A percentile compares a stretch with the other conserved stretches of the same genome.
Conservation (phyloP, 2,329 filamentous ascomycete genomes). For the Ascochyta koolunga region DNA sequence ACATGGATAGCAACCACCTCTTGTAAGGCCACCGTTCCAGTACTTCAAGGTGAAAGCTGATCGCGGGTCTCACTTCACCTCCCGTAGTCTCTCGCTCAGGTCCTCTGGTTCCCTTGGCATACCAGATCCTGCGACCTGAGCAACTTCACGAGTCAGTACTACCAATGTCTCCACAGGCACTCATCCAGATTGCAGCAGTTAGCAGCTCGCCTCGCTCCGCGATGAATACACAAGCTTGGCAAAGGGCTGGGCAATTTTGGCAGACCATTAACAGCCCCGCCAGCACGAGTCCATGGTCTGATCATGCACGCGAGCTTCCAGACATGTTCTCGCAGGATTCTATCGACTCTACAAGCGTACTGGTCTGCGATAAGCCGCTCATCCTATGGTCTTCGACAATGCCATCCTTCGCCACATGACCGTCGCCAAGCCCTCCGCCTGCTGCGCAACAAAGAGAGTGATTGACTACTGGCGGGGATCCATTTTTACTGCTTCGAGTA, state of each 20-base stretch:
- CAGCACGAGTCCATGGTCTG: slow-evolving; percentile 8
- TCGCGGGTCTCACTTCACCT: not conserved
- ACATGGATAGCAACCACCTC: not conserved
- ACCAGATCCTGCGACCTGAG: slow-evolving; percentile 6
- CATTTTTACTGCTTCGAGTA: not conserved
- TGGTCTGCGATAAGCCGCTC: slow-evolving; percentile 1
- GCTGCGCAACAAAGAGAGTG: not conserved
- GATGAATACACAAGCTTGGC: slow-evolving; percentile 4
- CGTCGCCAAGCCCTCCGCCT: slow-evolving; percentile 7
- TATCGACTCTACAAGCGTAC: not conserved
- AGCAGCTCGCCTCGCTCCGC: not conserved
- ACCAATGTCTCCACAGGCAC: slow-evolving; percentile 1
- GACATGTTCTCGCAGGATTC: slow-evolving; percentile 8
- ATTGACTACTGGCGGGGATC: slow-evolving; percentile 7
- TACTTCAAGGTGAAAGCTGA: not conserved
- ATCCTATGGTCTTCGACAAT: slow-evolving; percentile 3
- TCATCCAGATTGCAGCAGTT: not conserved
- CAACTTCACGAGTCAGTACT: not conserved
- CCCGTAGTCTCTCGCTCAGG: not conserved
- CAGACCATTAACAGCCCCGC: slow-evolving; percentile 1
- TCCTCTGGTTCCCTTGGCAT: not conserved
- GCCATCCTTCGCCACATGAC: slow-evolving; percentile 6
- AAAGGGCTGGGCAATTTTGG: slow-evolving; percentile 8
- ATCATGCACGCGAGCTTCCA: slow-evolving; percentile 8
- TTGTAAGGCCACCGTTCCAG: not conserved